These are phyloP conservation scores for Didymella lethalis DNA, from an alignment of 2,329 filamentous ascomycete species.

Conservation along the genomic window DNA sequence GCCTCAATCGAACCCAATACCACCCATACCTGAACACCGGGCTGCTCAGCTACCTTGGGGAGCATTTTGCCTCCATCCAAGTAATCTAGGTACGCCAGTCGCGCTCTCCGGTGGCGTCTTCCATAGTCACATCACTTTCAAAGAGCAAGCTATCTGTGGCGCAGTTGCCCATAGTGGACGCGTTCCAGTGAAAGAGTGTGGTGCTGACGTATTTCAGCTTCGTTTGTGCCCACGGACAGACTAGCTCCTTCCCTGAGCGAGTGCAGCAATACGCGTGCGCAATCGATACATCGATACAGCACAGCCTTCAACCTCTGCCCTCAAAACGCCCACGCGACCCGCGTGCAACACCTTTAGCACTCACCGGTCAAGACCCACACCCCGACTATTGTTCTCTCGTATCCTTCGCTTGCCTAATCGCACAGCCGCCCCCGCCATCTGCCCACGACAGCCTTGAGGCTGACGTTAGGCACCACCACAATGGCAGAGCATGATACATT, in stretches of 20 bases:
- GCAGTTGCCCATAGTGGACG: slow-evolving; percentile 5
- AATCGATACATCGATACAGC: slow-evolving; percentile 13
- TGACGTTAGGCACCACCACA: slow-evolving; percentile 31
- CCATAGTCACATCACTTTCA: background rate
- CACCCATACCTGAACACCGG: slow-evolving; percentile 2
- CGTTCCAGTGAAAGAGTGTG: background rate
- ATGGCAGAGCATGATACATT: slow-evolving; percentile 45
- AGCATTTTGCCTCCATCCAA: slow-evolving; percentile 21
- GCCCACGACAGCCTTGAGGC: slow-evolving; percentile 19
- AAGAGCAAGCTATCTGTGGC: slow-evolving; percentile 20
- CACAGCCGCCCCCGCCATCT: slow-evolving; percentile 29
- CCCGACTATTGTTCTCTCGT: slow-evolving; percentile 34
- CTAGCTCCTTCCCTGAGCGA: slow-evolving; percentile 12
- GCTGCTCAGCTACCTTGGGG: slow-evolving; percentile 8
- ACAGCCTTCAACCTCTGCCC: slow-evolving; percentile 8
- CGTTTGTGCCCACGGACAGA: background rate
- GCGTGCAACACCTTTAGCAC: slow-evolving; percentile 11
- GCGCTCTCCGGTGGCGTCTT: slow-evolving; percentile 12
- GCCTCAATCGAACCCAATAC: slow-evolving; percentile 10
- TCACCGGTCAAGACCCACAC: slow-evolving; percentile 44
- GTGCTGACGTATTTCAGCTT: slow-evolving; percentile 7
- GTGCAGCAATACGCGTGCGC: slow-evolving; percentile 16
- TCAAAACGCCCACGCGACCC: slow-evolving; percentile 1
- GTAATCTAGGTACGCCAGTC: slow-evolving; percentile 18
- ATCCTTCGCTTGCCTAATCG: slow-evolving; percentile 34